Base-by-base conservation (phyloP, 2,329 filamentous ascomycete species). In the Cladobotryum protrusum region DNA sequence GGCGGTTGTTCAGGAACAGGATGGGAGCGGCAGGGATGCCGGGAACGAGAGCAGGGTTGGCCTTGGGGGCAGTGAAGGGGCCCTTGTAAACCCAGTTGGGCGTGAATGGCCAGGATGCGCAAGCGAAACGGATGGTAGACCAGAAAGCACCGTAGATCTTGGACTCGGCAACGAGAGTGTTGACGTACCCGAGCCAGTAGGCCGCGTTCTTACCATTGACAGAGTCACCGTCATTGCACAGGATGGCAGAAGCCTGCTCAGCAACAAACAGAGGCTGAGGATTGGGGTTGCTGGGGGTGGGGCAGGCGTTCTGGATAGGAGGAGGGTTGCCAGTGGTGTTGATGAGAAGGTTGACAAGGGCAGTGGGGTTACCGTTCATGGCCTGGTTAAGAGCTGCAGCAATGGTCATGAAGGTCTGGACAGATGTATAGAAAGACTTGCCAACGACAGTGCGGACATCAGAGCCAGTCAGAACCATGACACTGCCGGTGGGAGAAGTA, bases 1-100 rank as follows among this genome's bases (percentile, higher is more conserved):
- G 63, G 5, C 62, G 53, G 47, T 68, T 71, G 14, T 66, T 63
- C 4, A 76, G 52, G 56, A 74, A 74, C 33, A 77, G 57, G 20
- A 76, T 50, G 5, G 74, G 73, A 4, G 68, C 68, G 1, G 59
- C 58, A 0, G 73, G 73, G 34, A 55, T 62, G 6, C 60, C 67
- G 15, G 15, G 18, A 1, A 19, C 12, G 18, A 56, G 11, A 14
- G 53, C 32, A n/a, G 63, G 43, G 15, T 59, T 52, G 7, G 57
- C 39, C 18, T 47, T 14, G 1, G 63, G 64, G 1, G 61, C 61
- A 2, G 54, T 57, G 20, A 65, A 69, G 2, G 65, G 66, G 0
- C 66, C 66, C 12, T 54, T 55, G 59, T 71, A 75, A 15, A 63
- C 57, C 65, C 67, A 73, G 49, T 61, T 65, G 4, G 72, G 63